Base-by-base conservation (phyloP, 2,329 filamentous ascomycete genomes). In the Cladosporium sp. region DNA sequence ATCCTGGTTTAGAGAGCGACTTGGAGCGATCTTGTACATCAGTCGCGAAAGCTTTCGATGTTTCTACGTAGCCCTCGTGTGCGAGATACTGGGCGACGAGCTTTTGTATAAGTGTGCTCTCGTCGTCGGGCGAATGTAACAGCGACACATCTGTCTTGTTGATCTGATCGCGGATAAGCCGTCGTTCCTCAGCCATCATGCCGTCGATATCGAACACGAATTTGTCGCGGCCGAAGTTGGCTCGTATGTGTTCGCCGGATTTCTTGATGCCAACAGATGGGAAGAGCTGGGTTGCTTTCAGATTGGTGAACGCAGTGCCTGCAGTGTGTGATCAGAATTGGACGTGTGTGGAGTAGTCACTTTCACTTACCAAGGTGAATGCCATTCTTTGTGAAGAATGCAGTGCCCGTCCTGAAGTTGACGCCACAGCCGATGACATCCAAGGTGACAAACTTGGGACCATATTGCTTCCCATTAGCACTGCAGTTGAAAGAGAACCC, bases 1-100 rank as follows among this genome's bases (percentile, higher is more conserved):
- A 22, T 14, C 14, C 48, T 42, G 35, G 13, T 3, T 33, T 37
- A 5, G 16, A 13, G 31, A 43, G 13, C n/a, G 34, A 13, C 16
- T 16, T 11, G 9, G 32, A 40, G 11, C 52, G 37, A 11, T 43
- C 14, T 50, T 82, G 79, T 22, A 95, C 83, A 64, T 97, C 92
- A 61, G 86, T 79, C 14, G 56, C 52, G 74, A 98, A 97, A 0
- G 89, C 89, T 58, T 85, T 82, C 8, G 91, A 91, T 0, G 92
- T 95, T 60, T 96, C 92, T 7, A 96, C 86, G 61, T 96, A 97
- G 54, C 93, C 93, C 63, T 97, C 93, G 61, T 97, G 92, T 35
- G 91, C 87, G 11, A 98, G 75, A 60, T 95, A 97, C 70, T 96
- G 91, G 37, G 90, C 78, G 14, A 92, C 83, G 53, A 97, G 74